Conservation (phyloP, 2,329 filamentous ascomycete species). For the Exophiala lecanii-corni region DNA sequence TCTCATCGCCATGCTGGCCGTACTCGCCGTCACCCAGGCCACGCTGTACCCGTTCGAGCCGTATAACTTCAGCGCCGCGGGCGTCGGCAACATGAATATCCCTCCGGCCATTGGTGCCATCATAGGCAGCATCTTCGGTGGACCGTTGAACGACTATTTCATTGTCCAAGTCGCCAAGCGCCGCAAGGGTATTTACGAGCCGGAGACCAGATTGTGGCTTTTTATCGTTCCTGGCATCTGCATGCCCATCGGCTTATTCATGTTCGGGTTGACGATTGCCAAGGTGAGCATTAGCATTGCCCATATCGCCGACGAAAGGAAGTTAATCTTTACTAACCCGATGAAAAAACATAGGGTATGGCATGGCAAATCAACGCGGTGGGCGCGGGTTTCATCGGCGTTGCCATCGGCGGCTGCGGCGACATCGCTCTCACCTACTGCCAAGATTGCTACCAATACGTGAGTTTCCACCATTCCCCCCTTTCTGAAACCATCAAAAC, state of each 20-base stretch:
- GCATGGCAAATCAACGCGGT: slow-evolving; percentile 31
- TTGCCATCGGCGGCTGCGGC: slow-evolving; percentile 29
- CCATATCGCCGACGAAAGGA: too few relatives aligned
- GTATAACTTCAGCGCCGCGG: slow-evolving; percentile 31
- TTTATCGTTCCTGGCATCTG: slow-evolving; percentile 32
- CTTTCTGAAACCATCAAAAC: too few relatives aligned
- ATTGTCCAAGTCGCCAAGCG: slow-evolving; percentile 40
- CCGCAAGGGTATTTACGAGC: slow-evolving; percentile 46
- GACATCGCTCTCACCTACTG: slow-evolving; percentile 30
- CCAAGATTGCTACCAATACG: slow-evolving; percentile 30
- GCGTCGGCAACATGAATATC: slow-evolving; percentile 33
- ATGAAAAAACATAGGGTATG: slow-evolving; percentile 16
- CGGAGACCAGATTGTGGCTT: slow-evolving; percentile 46
- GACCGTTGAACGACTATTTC: slow-evolving; percentile 36
- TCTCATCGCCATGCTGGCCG: slow-evolving; percentile 35
- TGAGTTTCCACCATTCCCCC: slow-evolving; percentile 20
- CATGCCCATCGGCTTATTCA: slow-evolving; percentile 34
- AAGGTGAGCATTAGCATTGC: slow-evolving; percentile 30
- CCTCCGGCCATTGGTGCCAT: slow-evolving; percentile 39
- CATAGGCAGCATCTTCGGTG: slow-evolving; percentile 39
- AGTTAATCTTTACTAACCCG: neutral
- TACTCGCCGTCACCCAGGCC: slow-evolving; percentile 31
- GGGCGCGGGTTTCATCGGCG: slow-evolving; percentile 34
- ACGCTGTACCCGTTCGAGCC: slow-evolving; percentile 35
- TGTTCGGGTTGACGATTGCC: slow-evolving; percentile 37